Evolutionary conservation across 805 yeast species (phyloP), one percentile per base, ranked within the genome.

Genomic region (Candida cerambycidarum): DNA sequence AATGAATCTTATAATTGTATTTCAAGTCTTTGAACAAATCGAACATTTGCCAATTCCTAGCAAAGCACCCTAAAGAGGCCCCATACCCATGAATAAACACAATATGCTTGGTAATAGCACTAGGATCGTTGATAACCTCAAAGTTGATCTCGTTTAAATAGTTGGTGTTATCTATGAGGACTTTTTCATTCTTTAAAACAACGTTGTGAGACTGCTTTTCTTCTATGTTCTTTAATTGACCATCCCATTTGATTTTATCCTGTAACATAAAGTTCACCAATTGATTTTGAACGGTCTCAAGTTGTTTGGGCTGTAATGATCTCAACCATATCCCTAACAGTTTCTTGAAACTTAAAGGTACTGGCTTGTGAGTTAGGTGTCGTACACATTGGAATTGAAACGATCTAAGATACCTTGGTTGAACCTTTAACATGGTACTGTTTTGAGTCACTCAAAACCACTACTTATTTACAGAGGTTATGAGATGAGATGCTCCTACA

Each of bases 51-150:
- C 76, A 69, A 46, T 78, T 78, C 39, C 80, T 65, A 24, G 79
- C 79, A 64, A 76, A 78, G 59, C 80, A 76, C 2, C 82, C 82
- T 13, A 68, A 56, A 0, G 79, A 68, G 1, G 83, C 80, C 0
- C 79, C 83, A 56, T 75, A 78, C 0, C 83, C 83, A 52, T 78
- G 83, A 15, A 78, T 43, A 61, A 78, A 70, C 3, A 77, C 82
- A 16, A 78, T 47, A 53, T 76, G 66, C 44, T 63, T 75, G 1
- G 62, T 56, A 8, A 54, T 52, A 9, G 43, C 48, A 1, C 27
- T 28, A 4, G 58, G 46, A 41, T 55, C 48, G 41, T 69, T 64
- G 15, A 45, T 46, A 15, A 71, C 53, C 23, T 57, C 57, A 29
- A 69, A 59, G 14, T 55, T 50, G 14, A 71, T 50, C 45, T 69